Conservation (phyloP, 768 basidiomycete species). For the Steccherinum ochraceum region DNA sequence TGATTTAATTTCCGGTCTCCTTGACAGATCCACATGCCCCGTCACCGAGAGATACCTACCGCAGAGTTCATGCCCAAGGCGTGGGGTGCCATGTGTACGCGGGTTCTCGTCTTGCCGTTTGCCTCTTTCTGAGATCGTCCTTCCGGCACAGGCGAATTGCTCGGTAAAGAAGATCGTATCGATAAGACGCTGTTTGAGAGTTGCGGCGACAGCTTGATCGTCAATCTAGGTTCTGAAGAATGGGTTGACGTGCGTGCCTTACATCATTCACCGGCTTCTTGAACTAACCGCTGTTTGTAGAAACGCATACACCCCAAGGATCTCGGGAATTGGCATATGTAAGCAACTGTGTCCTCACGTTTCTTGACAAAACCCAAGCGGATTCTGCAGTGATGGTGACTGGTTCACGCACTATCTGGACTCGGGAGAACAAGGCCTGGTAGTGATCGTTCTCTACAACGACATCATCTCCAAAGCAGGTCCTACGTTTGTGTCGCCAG, state of each 20-base stretch:
- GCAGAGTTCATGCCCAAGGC: conserved; percentile 24
- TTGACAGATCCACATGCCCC: conserved; percentile 26
- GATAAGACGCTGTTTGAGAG: conserved; percentile 21
- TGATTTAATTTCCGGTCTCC: too few relatives aligned
- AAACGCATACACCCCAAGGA: conserved; percentile 20
- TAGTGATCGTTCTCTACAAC: conserved; percentile 29
- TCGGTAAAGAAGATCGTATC: conserved; percentile 30
- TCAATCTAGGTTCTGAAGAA: conserved; percentile 28
- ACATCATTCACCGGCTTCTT: not conserved
- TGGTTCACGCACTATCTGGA: conserved; percentile 31
- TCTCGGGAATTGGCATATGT: conserved; percentile 31
- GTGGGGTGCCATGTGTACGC: conserved; percentile 17
- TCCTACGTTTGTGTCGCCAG: conserved; percentile 30
- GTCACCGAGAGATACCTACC: conserved; percentile 19
- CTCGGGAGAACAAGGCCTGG: conserved; percentile 32
- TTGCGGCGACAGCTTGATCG: conserved; percentile 29
- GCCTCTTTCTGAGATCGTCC: not conserved
- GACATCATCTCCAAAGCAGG: conserved; percentile 28
- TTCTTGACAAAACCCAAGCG: too few relatives aligned
- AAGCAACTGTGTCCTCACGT: too few relatives aligned
- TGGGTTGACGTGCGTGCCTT: conserved; percentile 15
- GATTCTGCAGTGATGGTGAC: conserved; percentile 19
- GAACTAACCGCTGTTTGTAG: not conserved
- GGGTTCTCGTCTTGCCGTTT: too few relatives aligned
- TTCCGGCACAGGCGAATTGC: conserved; percentile 23